Percentiles rank a stretch among this genome's conserved stretches.
Conservation (phyloP, 176 grass and related monocot genomes). For the Zea luxurians region DNA sequence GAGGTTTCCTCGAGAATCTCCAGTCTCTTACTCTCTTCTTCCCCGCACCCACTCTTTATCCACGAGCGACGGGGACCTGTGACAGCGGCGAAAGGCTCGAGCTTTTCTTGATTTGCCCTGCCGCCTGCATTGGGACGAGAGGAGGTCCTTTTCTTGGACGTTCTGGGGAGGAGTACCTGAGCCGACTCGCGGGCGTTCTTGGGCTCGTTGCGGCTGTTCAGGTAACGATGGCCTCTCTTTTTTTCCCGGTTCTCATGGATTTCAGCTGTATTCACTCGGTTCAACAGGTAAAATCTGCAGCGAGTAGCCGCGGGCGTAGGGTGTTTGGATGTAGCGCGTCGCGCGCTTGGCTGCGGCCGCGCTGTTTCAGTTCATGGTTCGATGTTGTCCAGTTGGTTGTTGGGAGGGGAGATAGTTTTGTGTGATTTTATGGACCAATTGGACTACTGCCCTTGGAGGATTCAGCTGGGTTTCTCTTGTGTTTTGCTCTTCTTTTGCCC, state of each 20-base stretch:
- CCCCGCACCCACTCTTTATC: neutral
- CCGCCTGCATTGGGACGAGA: conserved; percentile 33
- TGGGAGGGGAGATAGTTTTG: neutral
- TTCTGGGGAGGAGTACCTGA: neutral
- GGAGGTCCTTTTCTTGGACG: conserved; percentile 20
- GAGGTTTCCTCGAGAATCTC: conserved; percentile 34
- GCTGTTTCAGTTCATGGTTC: conserved; percentile 5
- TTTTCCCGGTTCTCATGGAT: conserved; percentile 2
- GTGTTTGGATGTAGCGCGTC: neutral
- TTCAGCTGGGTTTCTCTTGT: conserved; percentile 26
- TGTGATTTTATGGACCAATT: neutral
- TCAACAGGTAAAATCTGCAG: conserved; percentile 19
- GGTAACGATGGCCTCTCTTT: conserved; percentile 31
- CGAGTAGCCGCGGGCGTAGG: neutral
- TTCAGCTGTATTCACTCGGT: neutral
- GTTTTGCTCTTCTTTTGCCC: neutral
- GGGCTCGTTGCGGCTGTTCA: conserved; percentile 1
- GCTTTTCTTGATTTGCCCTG: conserved; percentile 34
- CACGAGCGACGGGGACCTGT: neutral
- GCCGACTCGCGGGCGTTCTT: conserved; percentile 14
- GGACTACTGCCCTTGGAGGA: conserved; percentile 7
- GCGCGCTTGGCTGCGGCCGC: neutral
- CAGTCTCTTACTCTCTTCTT: neutral
- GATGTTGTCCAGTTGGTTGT: neutral
- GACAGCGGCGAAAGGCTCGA: conserved; percentile 21